Evolutionary conservation across 768 basidiomycete genomes (phyloP).

Genomic region (Suillus discolor): DNA sequence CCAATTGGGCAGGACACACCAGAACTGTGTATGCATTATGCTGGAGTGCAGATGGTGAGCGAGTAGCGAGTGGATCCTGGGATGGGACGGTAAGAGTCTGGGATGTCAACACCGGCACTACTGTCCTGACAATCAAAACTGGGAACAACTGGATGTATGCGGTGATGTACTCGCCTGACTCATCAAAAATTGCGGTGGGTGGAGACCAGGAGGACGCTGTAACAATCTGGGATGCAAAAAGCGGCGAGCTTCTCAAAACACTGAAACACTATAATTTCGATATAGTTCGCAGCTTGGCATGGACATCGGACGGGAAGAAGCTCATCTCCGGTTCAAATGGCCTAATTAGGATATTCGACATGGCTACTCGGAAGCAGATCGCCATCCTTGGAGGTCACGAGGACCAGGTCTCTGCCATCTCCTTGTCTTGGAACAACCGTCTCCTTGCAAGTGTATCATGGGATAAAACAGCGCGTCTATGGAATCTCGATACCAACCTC

Average conservation of each 20-base stretch:
- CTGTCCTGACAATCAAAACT: neutral
- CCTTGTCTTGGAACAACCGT: neutral
- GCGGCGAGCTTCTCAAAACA: neutral
- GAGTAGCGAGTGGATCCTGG: neutral
- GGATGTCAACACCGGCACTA: neutral
- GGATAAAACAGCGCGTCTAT: neutral
- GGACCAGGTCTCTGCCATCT: neutral
- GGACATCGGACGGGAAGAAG: neutral
- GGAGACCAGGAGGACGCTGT: neutral
- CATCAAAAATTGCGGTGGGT: neutral
- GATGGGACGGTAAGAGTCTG: neutral
- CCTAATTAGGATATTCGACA: neutral
- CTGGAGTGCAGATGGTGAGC: neutral
- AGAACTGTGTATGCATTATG: neutral
- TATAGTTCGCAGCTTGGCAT: neutral
- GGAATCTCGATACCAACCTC: neutral
- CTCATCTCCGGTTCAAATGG: neutral
- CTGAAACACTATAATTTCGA: rapidly evolving
- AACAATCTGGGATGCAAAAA: neutral
- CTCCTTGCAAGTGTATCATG: neutral
- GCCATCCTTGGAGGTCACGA: neutral
- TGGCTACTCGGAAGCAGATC: neutral
- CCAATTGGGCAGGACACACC: neutral
- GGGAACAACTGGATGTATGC: neutral
- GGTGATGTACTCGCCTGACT: neutral